These are phyloP conservation scores for Pichia scutulata DNA, from an alignment of 805 yeast species.

Conservation along the genomic window DNA sequence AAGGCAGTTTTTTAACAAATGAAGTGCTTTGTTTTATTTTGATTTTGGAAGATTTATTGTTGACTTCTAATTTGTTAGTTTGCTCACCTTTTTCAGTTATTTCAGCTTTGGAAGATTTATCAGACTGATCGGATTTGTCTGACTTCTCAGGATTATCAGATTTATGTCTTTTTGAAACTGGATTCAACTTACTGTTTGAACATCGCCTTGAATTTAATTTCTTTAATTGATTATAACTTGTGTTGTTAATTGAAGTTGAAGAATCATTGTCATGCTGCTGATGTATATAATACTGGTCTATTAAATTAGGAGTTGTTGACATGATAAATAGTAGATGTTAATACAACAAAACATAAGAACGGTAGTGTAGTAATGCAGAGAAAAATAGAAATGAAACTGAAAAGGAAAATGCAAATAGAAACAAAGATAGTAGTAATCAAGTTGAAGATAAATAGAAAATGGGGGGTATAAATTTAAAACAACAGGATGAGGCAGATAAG, in stretches of 20 bases:
- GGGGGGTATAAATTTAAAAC: not conserved
- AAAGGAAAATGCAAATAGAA: not conserved
- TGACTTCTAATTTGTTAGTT: too few species aligned
- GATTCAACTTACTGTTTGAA: not conserved
- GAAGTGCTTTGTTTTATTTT: not conserved
- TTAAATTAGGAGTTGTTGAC: not conserved
- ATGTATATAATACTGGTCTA: not conserved
- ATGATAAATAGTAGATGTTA: not conserved
- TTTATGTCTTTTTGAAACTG: not conserved
- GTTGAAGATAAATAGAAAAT: not conserved
- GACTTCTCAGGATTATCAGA: not conserved
- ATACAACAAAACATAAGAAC: not conserved
- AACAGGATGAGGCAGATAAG: not conserved
- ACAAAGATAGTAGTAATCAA: not conserved
- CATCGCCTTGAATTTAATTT: not conserved
- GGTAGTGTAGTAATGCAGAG: not conserved
- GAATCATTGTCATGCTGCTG: not conserved
- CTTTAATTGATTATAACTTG: not conserved
- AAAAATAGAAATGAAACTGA: not conserved
- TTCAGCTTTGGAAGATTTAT: not conserved
- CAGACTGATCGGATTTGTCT: not conserved
- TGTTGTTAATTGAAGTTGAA: not conserved
- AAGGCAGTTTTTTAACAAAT: conserved; percentile 31
- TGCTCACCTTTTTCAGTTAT: not conserved
- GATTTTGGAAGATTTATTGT: too few species aligned